Evolutionary conservation across 768 basidiomycete genomes (phyloP), one percentile per base, ranked within the genome.

Genomic region (Crassisporium funariophilum): DNA sequence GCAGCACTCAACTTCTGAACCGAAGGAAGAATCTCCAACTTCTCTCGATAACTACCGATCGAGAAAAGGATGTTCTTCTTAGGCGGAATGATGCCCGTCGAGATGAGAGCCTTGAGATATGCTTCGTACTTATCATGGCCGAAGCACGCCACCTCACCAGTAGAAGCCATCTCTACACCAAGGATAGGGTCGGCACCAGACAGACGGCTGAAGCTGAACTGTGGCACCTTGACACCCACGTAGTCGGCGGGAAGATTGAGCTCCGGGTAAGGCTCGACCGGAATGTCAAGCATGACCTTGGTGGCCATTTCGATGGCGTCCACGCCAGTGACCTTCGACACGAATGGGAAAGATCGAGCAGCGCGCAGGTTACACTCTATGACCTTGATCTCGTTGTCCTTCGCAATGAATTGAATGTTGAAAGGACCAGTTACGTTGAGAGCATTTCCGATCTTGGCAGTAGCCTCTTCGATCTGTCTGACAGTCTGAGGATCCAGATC

Each of bases 351-450:
- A 0, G 95, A 98, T 51, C 95, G 83, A 17, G 95, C 95, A 0
- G 97, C 97, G 46, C 95, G 91, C 24, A 99, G 75, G 71, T 99
- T 99, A 71, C 95, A 98, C 68, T 99, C 95, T 66, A 99, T 99
- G 59, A 99, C 95, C 78, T 99, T 99, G 78, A 99, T 98, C 69
- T 98, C 95, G 73, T 98, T 98, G 73, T 99, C 90, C 81, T 99
- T 99, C 41, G 95, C 95, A 58, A 99, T 98, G 72, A 99, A 98
- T 74, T 99, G 95, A 63, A 99, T 99, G 65, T 99, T 99, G 83
- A 88, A 98, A 1, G 95, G 95, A 5, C 95, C 97, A 4, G 95
- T 98, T 36, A 98, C 95, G 63, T 98, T 97, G 47, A 99, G 82
- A 11, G 97, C 95, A 48, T 94, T 90, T 22, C 93, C 97, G 52